Conservation (phyloP, 139 green algal species). For the Chloropicon primus region DNA sequence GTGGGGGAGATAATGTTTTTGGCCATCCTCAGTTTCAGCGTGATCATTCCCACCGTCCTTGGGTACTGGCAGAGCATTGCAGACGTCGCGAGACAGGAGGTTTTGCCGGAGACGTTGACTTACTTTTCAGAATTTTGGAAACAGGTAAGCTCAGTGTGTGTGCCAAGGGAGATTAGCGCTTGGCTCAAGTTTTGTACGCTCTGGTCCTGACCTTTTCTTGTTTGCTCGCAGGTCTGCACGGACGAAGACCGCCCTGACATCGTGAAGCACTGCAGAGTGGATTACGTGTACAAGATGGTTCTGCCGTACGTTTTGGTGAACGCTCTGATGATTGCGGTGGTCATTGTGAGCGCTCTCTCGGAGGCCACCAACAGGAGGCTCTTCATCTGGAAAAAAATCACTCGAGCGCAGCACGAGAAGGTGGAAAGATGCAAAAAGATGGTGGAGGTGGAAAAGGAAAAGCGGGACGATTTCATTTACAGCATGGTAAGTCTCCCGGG, state of each 20-base stretch:
- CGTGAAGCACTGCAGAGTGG: neutral
- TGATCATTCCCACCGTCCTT: neutral
- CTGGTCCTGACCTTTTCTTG: neutral
- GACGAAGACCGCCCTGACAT: too few species aligned
- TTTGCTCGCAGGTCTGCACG: neutral
- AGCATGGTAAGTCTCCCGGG: too few species aligned
- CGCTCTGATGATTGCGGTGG: neutral
- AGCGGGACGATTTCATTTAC: neutral
- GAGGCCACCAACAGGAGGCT: neutral
- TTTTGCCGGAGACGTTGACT: neutral
- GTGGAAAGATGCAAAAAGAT: neutral
- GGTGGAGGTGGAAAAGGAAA: neutral
- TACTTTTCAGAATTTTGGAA: neutral
- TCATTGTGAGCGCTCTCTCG: neutral
- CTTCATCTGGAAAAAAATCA: neutral
- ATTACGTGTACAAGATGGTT: neutral
- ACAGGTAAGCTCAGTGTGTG: too few species aligned
- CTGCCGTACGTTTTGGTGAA: neutral
- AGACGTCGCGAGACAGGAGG: neutral
- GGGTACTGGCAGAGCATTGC: neutral
- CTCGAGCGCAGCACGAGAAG: neutral
- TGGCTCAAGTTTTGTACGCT: neutral
- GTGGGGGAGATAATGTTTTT: neutral
- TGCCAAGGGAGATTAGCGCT: neutral
- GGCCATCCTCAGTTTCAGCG: neutral